Evolutionary conservation across 2,329 filamentous ascomycete genomes (phyloP).

Genomic region (Fusarium sp.): DNA sequence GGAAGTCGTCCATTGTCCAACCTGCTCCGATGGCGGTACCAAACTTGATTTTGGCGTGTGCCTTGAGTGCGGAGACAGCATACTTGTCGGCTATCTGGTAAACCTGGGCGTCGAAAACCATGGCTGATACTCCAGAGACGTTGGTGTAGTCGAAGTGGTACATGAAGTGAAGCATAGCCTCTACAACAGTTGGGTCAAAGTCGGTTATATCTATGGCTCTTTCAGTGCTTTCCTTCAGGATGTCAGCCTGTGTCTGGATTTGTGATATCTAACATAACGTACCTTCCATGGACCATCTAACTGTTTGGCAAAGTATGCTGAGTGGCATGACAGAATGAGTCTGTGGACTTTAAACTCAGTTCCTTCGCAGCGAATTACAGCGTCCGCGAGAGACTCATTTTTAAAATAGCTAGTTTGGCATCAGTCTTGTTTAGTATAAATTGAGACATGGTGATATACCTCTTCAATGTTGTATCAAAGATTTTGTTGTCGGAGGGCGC

Average conservation of each 20-base stretch:
- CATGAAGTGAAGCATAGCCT: conserved; percentile 14
- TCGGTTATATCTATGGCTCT: neutral
- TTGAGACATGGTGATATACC: fast-evolving
- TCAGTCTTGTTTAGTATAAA: fast-evolving
- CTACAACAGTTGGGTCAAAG: neutral
- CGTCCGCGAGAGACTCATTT: neutral
- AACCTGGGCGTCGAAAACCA: conserved; percentile 12
- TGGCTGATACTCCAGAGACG: neutral
- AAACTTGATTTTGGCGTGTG: neutral
- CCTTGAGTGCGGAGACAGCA: neutral
- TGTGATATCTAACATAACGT: too few species aligned
- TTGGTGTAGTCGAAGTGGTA: conserved; percentile 8
- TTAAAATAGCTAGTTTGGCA: neutral
- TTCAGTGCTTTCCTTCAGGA: neutral
- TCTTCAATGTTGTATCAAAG: neutral
- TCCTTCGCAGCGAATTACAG: neutral
- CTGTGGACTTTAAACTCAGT: neutral
- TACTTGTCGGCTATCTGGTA: conserved; percentile 21
- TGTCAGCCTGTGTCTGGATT: neutral
- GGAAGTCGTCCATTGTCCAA: conserved; percentile 7
- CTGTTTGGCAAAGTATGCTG: neutral
- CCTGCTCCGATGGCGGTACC: neutral
- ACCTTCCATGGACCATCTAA: conserved; percentile 1
- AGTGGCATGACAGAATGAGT: neutral
- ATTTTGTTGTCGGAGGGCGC: too few species aligned